phyloP scores from a whole-genome alignment of 2,329 filamentous ascomycete species.

The Septoria linicola region DNA sequence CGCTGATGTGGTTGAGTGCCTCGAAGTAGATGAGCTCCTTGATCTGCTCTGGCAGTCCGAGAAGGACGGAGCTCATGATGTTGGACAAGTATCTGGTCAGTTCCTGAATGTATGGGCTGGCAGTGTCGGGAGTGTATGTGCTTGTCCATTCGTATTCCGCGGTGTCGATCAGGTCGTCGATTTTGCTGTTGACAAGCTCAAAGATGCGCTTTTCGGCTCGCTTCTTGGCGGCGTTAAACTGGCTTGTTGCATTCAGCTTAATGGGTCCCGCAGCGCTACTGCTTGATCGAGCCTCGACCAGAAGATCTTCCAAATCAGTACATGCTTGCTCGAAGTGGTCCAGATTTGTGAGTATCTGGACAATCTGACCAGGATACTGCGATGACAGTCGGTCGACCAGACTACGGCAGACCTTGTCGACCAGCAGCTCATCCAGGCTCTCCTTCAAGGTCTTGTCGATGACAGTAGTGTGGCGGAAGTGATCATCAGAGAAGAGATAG shows the following conservation, averaged over 20 bases:
- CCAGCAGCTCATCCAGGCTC: constrained; percentile 91
- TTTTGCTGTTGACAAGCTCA: constrained; percentile 97
- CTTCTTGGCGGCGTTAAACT: constrained; percentile 89
- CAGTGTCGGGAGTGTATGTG: constrained; percentile 63
- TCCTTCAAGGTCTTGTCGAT: constrained; percentile 89
- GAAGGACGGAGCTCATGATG: constrained; percentile 92
- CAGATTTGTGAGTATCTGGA: constrained; percentile 95
- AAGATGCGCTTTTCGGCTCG: constrained; percentile 97
- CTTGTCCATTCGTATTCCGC: constrained; percentile 93
- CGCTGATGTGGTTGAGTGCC: constrained; percentile 84
- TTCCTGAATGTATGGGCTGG: constrained; percentile 93
- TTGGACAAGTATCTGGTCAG: constrained; percentile 89
- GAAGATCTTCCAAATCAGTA: constrained; percentile 78
- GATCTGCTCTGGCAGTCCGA: constrained; percentile 91
- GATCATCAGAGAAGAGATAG: constrained; percentile 94
- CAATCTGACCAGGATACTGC: constrained; percentile 95
- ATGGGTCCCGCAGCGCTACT: constrained; percentile 78
- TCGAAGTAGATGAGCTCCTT: constrained; percentile 98
- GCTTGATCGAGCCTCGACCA: constrained; percentile 81
- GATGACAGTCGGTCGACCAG: constrained; percentile 84
- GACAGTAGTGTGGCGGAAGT: constrained; percentile 84
- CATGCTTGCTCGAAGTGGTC: constrained; percentile 96
- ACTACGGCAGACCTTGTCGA: constrained; percentile 84
- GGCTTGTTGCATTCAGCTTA: constrained; percentile 75
- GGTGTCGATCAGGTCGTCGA: constrained; percentile 94